phyloP scores from a whole-genome alignment of 2,329 filamentous ascomycete genomes.

The Neopestalotiopsis sp. region DNA sequence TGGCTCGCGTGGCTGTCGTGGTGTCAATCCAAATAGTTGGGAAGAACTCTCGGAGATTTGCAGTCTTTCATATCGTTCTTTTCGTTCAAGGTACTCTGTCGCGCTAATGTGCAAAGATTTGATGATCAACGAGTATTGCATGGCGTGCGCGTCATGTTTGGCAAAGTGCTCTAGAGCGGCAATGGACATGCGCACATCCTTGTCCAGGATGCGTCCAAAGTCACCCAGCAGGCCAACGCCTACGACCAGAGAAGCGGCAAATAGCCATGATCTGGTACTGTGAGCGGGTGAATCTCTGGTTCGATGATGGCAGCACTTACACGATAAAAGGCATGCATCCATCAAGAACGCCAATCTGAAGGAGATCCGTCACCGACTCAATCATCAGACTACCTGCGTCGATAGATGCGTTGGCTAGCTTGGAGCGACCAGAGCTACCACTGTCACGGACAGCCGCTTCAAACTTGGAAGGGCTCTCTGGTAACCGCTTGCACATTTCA shows the following conservation, averaged over 20 bases:
- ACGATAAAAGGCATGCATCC: constrained; percentile 55
- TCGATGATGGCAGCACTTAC: constrained; percentile 41
- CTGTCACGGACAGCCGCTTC: constrained; percentile 30
- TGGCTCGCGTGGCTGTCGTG: constrained; percentile 30
- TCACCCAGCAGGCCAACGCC: constrained; percentile 57
- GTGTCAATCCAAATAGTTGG: constrained; percentile 57
- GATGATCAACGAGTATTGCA: constrained; percentile 59
- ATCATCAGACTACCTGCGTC: constrained; percentile 61
- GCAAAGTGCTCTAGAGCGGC: constrained; percentile 55
- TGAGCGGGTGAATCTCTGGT: constrained; percentile 11
- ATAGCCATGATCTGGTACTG: constrained; percentile 54
- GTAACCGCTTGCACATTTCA: constrained; percentile 53
- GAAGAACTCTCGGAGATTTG: constrained; percentile 56
- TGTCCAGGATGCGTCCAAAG: constrained; percentile 58
- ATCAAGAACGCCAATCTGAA: constrained; percentile 48
- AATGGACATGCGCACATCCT: constrained; percentile 54
- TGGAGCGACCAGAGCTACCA: constrained; percentile 49
- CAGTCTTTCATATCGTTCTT: constrained; percentile 51
- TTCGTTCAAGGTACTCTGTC: constrained; percentile 52
- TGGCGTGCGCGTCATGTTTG: constrained; percentile 53
- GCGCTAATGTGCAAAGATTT: constrained; percentile 55
- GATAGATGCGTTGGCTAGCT: constrained; percentile 60
- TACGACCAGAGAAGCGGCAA: constrained; percentile 57
- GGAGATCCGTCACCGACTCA: constrained; percentile 51
- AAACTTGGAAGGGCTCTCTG: constrained; percentile 35